Evolutionary conservation across 306 rosid species (phyloP).

Genomic region (Pyrus betulifolia): DNA sequence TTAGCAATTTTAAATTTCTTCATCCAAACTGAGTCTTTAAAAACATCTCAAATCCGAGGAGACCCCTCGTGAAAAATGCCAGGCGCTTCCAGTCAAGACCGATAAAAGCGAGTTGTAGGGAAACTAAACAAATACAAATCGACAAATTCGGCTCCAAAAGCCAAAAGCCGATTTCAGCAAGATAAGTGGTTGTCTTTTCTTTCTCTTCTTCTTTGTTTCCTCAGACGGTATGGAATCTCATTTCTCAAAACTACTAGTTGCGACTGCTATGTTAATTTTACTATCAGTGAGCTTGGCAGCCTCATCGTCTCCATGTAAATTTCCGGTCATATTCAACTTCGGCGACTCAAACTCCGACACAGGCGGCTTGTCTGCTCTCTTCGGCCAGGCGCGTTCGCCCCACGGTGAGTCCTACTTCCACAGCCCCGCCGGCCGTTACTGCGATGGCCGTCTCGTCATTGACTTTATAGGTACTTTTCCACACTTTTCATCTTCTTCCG

Average conservation of each 20-base stretch:
- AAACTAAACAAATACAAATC: neutral
- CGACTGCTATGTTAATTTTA: slow-evolving; percentile 13
- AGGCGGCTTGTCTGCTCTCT: slow-evolving; percentile 83
- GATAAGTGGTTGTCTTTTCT: neutral
- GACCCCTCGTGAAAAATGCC: neutral
- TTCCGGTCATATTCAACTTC: slow-evolving; percentile 78
- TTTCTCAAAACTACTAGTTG: neutral
- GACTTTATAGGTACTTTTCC: slow-evolving; percentile 58
- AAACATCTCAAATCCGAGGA: neutral
- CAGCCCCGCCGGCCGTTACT: slow-evolving; percentile 53
- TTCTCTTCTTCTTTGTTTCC: neutral
- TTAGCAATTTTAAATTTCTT: too few relatives aligned
- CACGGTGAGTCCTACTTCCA: slow-evolving; percentile 59
- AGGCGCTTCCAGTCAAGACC: neutral
- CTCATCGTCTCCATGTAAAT: slow-evolving; percentile 31
- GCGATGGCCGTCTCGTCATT: slow-evolving; percentile 71
- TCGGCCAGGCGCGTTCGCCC: slow-evolving; percentile 69
- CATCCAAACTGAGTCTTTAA: too few relatives aligned
- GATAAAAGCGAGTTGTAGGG: neutral
- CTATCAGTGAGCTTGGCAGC: slow-evolving; percentile 5
- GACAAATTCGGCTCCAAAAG: neutral
- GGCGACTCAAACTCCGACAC: slow-evolving; percentile 96
- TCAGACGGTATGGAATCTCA: slow-evolving; percentile 11
- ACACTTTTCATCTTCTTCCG: neutral
- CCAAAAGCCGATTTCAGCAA: neutral